Conservation (phyloP, 23 red algal species). For the Gracilariopsis chorda region DNA sequence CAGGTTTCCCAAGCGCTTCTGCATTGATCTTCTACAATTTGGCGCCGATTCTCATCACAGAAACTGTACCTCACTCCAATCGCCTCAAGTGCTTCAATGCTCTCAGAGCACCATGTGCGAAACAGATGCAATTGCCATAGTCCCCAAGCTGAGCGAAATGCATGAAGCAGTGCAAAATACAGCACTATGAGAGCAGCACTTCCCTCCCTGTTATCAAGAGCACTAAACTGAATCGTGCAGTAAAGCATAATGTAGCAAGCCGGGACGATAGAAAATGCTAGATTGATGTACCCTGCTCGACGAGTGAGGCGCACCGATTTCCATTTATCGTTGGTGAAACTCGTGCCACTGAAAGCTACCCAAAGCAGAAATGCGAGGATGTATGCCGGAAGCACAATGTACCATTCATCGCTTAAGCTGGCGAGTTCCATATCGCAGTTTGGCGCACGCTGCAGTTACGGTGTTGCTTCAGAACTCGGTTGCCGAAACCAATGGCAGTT, state of each 20-base stretch:
- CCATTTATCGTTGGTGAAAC: not conserved
- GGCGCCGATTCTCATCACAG: not conserved
- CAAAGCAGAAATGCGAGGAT: conserved; percentile 3
- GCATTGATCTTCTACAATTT: not conserved
- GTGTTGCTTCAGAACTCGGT: too few species aligned
- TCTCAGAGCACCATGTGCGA: not conserved
- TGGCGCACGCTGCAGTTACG: too few species aligned
- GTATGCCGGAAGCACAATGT: not conserved
- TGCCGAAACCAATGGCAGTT: too few species aligned
- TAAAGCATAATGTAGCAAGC: not conserved
- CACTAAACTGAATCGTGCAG: not conserved
- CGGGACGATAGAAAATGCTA: not conserved
- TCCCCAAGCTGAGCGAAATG: not conserved
- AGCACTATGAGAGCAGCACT: not conserved
- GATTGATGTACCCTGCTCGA: not conserved
- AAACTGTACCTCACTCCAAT: not conserved
- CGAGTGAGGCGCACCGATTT: not conserved
- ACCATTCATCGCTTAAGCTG: not conserved
- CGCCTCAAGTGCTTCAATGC: not conserved
- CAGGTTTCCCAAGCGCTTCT: not conserved
- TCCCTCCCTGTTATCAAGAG: not conserved
- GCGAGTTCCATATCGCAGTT: not conserved
- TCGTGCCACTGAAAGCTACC: not conserved
- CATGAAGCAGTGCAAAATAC: not conserved
- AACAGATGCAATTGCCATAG: conserved; percentile 3